phyloP scores from a whole-genome alignment of 495 filamentous ascomycete species.

The Daldinia concentrica region DNA sequence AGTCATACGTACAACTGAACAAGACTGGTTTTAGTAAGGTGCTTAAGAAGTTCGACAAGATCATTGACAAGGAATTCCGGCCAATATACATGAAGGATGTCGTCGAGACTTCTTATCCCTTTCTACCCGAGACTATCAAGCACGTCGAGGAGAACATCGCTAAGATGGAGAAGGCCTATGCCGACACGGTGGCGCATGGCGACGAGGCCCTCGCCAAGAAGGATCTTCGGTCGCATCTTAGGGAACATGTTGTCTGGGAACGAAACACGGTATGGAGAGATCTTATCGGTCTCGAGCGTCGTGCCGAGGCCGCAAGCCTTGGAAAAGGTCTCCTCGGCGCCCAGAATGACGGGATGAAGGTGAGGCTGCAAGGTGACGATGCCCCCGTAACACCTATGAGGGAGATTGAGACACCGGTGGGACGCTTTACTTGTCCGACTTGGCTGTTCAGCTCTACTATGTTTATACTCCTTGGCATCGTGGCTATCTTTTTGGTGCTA shows the following conservation, averaged over 20 bases:
- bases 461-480: slow-evolving; percentile 74
- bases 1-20: slow-evolving; percentile 96
- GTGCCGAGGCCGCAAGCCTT: slow-evolving; percentile 93
- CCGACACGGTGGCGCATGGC: slow-evolving; percentile 80
- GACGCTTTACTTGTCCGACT: slow-evolving; percentile 73
- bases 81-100: slow-evolving; percentile 74
- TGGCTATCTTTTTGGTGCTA: slow-evolving; percentile 76
- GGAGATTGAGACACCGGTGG: slow-evolving; percentile 82
- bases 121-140: slow-evolving; percentile 73
- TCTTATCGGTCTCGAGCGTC: slow-evolving; percentile 97
- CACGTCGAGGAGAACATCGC: slow-evolving; percentile 74
- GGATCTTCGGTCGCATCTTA: slow-evolving; percentile 87
- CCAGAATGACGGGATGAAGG: slow-evolving; percentile 72
- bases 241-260: slow-evolving; percentile 99
- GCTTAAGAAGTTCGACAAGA: slow-evolving; percentile 99
- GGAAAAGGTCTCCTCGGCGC: slow-evolving; percentile 84
- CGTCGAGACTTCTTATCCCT: slow-evolving; percentile 79
- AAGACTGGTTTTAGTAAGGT: slow-evolving; percentile 95
- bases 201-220: slow-evolving; percentile 76
- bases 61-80: slow-evolving; percentile 80
- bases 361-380: slow-evolving; percentile 84
- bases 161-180: slow-evolving; percentile 80
- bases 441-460: slow-evolving; percentile 89
- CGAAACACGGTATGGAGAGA: slow-evolving; percentile 98
- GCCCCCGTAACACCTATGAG: slow-evolving; percentile 62